Evolutionary conservation across 1,139 yeast genomes (phyloP), one percentile per base, ranked within the genome.

Genomic region (Geotrichum fermentans): DNA sequence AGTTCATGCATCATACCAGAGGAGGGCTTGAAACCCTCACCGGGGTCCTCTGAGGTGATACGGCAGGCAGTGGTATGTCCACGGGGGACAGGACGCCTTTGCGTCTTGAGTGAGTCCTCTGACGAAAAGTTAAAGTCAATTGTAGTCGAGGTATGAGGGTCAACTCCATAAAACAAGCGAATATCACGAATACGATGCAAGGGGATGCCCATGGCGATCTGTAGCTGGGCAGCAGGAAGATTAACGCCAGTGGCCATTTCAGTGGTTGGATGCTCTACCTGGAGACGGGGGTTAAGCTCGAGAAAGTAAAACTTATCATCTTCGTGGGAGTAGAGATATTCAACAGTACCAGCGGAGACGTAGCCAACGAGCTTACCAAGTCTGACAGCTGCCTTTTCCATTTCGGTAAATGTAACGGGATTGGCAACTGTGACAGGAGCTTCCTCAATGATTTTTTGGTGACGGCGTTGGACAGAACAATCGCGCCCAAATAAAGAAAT

Each of bases 41-140:
- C 95, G 35, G 98, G 98, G 71, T 92, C 98, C 72, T 92, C 98
- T 6, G 96, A 87, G 29, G 98, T 92, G 69, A 92, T 92, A 75
- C 98, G 90, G 73, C 97, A 90, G 48, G 98, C 98, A 46, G 97
- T 92, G 68, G 96, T 87, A 70, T 92, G 98, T 56, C 98, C 98
- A 73, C 88, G 88, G 60, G 98, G 98, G 58, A 78, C 79, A 40
- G 98, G 98, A 60, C 80, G 81, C 69, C 97, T 82, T 73, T 92
- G 98, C 51, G 83, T 78, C 59, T 80, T 77, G 58, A 80, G 73
- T 34, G 95, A 77, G 52, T 75, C 79, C 58, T 83, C 85, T 35
- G 82, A 74, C 56, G 81, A 80, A 71, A 94, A 92, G 58, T 84
- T 92, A 63, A 88, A 92, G 68, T 92, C 98, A 60, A 92, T 87